Evolutionary conservation across 208 protist species (phyloP).

Genomic region (Crithidia fasciculata): DNA sequence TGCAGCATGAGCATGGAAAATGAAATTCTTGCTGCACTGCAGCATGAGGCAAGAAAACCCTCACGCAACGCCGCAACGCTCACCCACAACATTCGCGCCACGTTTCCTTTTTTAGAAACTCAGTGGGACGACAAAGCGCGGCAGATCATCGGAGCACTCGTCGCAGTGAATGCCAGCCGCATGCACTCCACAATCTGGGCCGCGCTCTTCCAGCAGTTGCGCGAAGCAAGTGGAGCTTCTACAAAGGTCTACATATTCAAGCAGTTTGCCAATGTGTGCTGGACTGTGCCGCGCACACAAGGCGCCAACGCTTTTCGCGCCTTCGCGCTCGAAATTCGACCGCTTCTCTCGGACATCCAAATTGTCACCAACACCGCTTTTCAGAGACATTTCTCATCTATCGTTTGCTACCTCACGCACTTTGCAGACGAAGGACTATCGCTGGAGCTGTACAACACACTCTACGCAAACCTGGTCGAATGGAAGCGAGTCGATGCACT

Average conservation of each 20-base stretch:
- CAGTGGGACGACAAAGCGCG: constrained; percentile 29
- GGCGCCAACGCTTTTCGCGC: constrained; percentile 48
- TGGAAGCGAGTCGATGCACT: constrained; percentile 29
- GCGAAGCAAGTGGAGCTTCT: constrained; percentile 24
- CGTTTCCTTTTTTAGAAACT: constrained; percentile 28
- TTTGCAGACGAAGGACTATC: constrained; percentile 29
- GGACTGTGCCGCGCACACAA: constrained; percentile 38
- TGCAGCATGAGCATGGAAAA: constrained; percentile 10
- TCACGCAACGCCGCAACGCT: constrained; percentile 31
- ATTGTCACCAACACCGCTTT: constrained; percentile 47
- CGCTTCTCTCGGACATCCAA: constrained; percentile 25
- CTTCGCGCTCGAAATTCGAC: constrained; percentile 43
- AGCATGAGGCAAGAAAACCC: constrained; percentile 18
- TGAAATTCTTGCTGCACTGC: constrained; percentile 9
- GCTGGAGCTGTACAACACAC: constrained; percentile 23
- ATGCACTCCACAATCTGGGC: constrained; percentile 58
- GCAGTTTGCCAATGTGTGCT: constrained; percentile 52
- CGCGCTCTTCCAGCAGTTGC: constrained; percentile 53
- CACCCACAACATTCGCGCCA: constrained; percentile 20
- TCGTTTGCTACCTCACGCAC: constrained; percentile 16
- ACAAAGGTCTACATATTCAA: constrained; percentile 50
- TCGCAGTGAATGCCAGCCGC: constrained; percentile 24
- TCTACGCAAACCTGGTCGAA: constrained; percentile 20
- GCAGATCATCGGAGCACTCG: constrained; percentile 32
- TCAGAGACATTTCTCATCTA: constrained; percentile 29